Percentiles rank a stretch among this genome's conserved stretches.
phyloP scores from a whole-genome alignment of 2,329 filamentous ascomycete genomes.

The Beauveria medogensis region DNA sequence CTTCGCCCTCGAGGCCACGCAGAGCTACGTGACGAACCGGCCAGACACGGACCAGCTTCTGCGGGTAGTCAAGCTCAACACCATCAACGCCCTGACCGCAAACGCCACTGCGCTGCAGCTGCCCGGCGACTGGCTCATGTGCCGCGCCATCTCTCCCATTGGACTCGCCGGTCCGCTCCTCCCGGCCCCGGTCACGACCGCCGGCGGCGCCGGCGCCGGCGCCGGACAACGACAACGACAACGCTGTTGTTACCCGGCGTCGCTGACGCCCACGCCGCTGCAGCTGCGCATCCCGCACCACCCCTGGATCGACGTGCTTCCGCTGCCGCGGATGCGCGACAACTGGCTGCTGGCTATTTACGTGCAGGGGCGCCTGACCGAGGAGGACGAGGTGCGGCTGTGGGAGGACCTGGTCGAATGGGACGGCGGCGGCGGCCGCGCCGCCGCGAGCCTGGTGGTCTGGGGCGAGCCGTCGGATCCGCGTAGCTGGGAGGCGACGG shows the following conservation, averaged over 20 bases:
- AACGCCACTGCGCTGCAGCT: neutral
- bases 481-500: constrained; percentile 38
- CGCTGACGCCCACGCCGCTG: constrained; percentile 5
- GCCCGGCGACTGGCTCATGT: neutral
- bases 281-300: constrained; percentile 19
- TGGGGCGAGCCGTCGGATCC: constrained; percentile 41
- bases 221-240: neutral
- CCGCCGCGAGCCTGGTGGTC: constrained; percentile 23
- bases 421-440: neutral
- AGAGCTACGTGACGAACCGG: neutral
- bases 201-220: neutral
- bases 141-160: neutral
- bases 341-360: constrained; percentile 19
- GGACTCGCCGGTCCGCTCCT: neutral
- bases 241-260: neutral
- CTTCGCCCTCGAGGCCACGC: neutral
- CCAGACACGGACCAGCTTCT: neutral
- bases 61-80: neutral
- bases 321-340: constrained; percentile 26
- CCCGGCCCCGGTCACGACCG: neutral
- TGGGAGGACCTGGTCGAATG: neutral
- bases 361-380: neutral
- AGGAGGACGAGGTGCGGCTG: neutral
- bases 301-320: constrained; percentile 30
- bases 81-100: neutral